Base-by-base conservation (phyloP, 2,329 filamentous ascomycete species). In the Monilinia polystroma region DNA sequence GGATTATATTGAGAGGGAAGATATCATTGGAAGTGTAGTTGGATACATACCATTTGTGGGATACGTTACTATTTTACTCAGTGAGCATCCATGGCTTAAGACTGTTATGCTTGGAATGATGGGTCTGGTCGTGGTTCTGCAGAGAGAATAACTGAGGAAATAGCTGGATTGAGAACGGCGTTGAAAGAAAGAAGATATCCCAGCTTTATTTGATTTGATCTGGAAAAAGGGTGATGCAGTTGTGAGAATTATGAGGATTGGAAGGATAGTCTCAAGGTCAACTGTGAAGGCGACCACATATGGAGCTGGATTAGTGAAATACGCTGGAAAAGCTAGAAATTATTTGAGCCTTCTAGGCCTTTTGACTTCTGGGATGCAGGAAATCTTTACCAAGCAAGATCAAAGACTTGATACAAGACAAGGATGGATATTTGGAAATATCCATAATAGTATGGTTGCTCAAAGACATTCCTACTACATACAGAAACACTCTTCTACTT, bases 81-180 rank as follows among this genome's bases (percentile, higher is more conserved):
- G 91, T 70, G 95, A 99, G 78, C 89, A 99, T 77, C 95, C 95
- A 7, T 98, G 94, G 94, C 78, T 98, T 73, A 99, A 99, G 85
- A 96, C 92, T 54, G 94, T 89, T 35, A 91, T 98, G 88, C 79
- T 99, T 75, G 94, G 92, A 1, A 85, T 97, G 62, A 99, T 99
- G 95, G 95, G 94, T 1, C 78, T 97, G 74, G 87, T 96, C 80
- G 95, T 97, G 35, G 89, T 99, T 58, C 78, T 99, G 73, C 95
- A 99, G 78, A 82, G 93, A 75, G 95, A 99, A 81, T 97, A 72
- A 69, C 12, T 23, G 49, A 20, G 12, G 45, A 16, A 38, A 51
- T 38, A 62, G 58, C 20, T 23, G 58, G 14, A 51, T 23, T 60
- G 29, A 18, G 45, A 35, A 51, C 12, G n/a, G 35, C 52, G 6